Conservation (phyloP, 106 monocot species). For the Triglochin maritima region DNA sequence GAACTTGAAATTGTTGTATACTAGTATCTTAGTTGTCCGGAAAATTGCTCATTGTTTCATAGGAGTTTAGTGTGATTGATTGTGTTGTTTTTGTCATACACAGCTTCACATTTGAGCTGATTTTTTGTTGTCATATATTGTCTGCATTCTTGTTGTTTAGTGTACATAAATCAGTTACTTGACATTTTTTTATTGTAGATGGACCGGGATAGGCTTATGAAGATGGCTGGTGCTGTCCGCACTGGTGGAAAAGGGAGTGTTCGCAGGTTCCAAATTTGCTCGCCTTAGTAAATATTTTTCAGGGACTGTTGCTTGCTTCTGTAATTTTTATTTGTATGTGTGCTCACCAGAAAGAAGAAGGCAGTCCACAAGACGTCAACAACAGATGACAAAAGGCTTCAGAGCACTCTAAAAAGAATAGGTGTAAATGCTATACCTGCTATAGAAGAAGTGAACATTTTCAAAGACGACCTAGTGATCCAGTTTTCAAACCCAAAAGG, state of each 20-base stretch:
- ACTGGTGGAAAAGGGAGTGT: constrained; percentile 30
- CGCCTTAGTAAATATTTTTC: neutral
- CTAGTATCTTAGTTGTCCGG: too few relatives aligned
- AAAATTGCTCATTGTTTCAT: too few relatives aligned
- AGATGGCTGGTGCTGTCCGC: constrained; percentile 28
- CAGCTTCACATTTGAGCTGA: too few relatives aligned
- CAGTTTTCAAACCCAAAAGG: constrained; percentile 23
- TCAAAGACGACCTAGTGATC: constrained; percentile 19
- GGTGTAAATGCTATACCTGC: neutral
- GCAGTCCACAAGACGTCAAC: constrained; percentile 22
- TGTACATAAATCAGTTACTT: neutral
- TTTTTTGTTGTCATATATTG: too few relatives aligned
- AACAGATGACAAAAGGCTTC: neutral
- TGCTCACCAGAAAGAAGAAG: constrained; percentile 17
- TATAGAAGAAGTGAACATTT: constrained; percentile 18
- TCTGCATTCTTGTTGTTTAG: too few relatives aligned
- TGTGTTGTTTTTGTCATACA: too few relatives aligned
- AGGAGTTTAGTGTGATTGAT: too few relatives aligned
- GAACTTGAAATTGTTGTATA: neutral
- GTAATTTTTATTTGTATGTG: neutral
- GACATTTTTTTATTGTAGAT: constrained; percentile 4
- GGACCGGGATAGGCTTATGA: constrained; percentile 26
- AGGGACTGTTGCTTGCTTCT: neutral
- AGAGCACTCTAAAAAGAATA: constrained; percentile 20
- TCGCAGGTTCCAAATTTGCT: neutral